Base-by-base conservation (phyloP, 257 asterid genomes). In the Solanum pinnatisectum region DNA sequence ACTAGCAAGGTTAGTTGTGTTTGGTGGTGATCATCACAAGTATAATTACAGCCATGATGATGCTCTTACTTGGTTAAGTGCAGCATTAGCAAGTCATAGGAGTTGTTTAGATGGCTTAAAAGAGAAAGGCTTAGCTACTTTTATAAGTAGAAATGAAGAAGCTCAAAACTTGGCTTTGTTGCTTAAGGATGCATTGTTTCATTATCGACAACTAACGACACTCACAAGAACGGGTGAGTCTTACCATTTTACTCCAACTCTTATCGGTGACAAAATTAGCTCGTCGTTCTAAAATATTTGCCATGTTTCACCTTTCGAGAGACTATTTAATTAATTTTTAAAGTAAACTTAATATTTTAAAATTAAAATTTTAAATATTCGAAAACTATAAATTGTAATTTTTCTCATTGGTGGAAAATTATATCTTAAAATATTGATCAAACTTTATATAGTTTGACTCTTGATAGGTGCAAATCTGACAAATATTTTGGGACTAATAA, bases 1-100 rank as follows among this genome's bases (percentile, higher is more conserved):
- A 87, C 88, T 95, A 40, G 91, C 90, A 40, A 89, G 87, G 76
- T 15, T 93, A 85, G 92, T 86, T 10, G 93, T 84, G n/a, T 44
- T 92, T 16, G 42, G 84, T 32, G 42, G 42, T 71, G 89, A 84
- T 36, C 8, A 52, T 52, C 63, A 52, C 63, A 49, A 30, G 22
- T 86, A 13, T 2, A 10, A 70, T 36, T 89, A 77, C 30, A 89
- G 92, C 90, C 67, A 32, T 20, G 93, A 90, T 25, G 98, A 95
- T 87, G 96, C 88, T 6, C 71, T 90, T 42, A 92, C 95, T 15
- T 94, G 98, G 98, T 87, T 96, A 13, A 95, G 96, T 89, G 96
- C 94, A n/a, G 94, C 95, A 23, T 32, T 91, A 93, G 91, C 95
- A 15, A 90, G 94, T 91, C 96, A 96, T 46, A 56, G 30, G 36